Evolutionary conservation across 331 rosid species (phyloP).

Genomic region (Dryas integrifolia): DNA sequence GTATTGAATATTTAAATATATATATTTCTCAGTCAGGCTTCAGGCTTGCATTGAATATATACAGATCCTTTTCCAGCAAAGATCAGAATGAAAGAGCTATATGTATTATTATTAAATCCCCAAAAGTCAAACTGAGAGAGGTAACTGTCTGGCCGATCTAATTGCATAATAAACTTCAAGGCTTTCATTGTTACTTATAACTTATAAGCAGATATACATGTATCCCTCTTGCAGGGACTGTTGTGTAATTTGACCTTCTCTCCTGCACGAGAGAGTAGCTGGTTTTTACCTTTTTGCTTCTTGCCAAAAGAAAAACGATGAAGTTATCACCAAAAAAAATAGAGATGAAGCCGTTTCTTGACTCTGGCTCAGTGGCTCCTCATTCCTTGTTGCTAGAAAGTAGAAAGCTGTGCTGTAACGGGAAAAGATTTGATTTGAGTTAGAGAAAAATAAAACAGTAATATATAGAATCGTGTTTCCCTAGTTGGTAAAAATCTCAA

Average conservation of each 20-base stretch:
- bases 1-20: too few relatives aligned
- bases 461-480: background rate
- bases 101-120: too few relatives aligned
- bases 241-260: background rate
- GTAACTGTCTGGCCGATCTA: too few relatives aligned
- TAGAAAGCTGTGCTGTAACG: conserved; percentile 13
- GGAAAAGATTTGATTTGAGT: conserved; percentile 16
- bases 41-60: too few relatives aligned
- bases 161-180: too few relatives aligned
- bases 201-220: too few relatives aligned
- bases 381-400: conserved; percentile 2
- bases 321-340: background rate
- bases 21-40: too few relatives aligned
- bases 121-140: too few relatives aligned
- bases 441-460: background rate
- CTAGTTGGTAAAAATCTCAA: background rate
- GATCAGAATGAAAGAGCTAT: too few relatives aligned
- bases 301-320: background rate
- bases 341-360: background rate
- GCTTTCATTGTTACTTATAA: too few relatives aligned
- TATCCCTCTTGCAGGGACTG: background rate
- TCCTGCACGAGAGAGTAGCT: too few relatives aligned
- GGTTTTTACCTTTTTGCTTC: background rate
- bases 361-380: background rate
- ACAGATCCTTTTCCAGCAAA: too few relatives aligned